A percentile compares a stretch with the other conserved stretches of the same genome.
Evolutionary conservation across 257 asterid species (phyloP).

Genomic region (Lithospermum erythrorhizon): DNA sequence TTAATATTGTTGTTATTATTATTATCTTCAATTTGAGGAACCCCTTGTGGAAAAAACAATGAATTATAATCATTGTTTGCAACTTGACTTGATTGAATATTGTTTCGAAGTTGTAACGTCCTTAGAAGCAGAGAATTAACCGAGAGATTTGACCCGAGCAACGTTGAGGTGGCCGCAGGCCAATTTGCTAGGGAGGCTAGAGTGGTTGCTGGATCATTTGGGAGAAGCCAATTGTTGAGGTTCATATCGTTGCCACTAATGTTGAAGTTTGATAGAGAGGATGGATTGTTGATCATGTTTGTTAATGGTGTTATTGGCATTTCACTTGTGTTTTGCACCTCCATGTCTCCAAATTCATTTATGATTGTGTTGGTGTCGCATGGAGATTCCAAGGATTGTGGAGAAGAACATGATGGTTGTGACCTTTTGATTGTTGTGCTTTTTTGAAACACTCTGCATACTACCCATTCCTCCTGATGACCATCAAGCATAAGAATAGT

Average conservation of each 20-base stretch:
- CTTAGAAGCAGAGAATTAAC: constrained; percentile 56
- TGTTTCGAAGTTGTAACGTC: constrained; percentile 53
- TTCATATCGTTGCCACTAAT: neutral
- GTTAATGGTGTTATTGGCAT: constrained; percentile 1
- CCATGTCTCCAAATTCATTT: constrained; percentile 45
- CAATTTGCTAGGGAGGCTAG: constrained; percentile 35
- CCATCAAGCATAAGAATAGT: no score
- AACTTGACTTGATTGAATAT: constrained; percentile 12
- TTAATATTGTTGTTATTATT: constrained; percentile 29
- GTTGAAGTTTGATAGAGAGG: constrained; percentile 26
- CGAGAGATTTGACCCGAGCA: constrained; percentile 28
- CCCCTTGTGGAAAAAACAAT: constrained; percentile 20
- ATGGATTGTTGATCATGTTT: constrained; percentile 4
- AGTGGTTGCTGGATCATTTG: constrained; percentile 21
- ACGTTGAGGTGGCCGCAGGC: constrained; percentile 27
- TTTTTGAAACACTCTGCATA: constrained; percentile 72
- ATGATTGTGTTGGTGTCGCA: constrained; percentile 28
- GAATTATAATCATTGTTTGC: constrained; percentile 12
- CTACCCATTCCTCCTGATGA: constrained; percentile 80
- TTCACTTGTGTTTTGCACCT: constrained; percentile 30
- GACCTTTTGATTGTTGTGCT: constrained; percentile 40
- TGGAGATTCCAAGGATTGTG: constrained; percentile 52
- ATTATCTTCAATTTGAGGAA: constrained; percentile 19
- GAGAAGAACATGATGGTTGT: constrained; percentile 41
- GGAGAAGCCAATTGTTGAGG: constrained; percentile 25